Percentiles rank a stretch among this genome's conserved stretches.
phyloP scores from a whole-genome alignment of 495 filamentous ascomycete genomes.

The Trypethelium eluteriae region DNA sequence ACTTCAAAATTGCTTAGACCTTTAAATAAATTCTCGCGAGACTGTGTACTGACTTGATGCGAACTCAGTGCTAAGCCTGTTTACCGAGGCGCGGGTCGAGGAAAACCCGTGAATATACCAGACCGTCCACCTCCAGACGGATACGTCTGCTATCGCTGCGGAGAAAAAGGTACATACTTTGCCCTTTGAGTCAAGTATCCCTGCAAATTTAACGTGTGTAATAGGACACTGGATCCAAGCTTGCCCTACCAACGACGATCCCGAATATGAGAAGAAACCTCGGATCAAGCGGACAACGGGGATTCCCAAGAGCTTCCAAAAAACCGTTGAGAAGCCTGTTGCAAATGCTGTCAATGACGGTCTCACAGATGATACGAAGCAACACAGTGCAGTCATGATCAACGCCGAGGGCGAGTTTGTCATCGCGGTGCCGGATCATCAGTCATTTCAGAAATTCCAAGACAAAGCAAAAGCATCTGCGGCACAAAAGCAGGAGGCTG shows the following conservation, averaged over 20 bases:
- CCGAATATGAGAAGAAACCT: conserved; percentile 82
- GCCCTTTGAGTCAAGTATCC: not conserved
- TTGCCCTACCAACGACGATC: conserved; percentile 95
- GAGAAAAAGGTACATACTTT: conserved; percentile 63
- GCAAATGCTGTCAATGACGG: conserved; percentile 59
- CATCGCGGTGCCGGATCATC: conserved; percentile 86
- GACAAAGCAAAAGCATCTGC: conserved; percentile 79
- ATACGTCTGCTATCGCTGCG: conserved; percentile 96
- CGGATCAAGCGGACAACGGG: conserved; percentile 92
- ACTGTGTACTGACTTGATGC: conserved; percentile 25
- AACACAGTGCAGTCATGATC: conserved; percentile 83
- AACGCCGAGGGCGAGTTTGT: conserved; percentile 97
- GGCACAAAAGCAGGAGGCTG: conserved; percentile 63
- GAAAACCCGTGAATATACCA: conserved; percentile 66
- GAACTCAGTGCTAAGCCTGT: conserved; percentile 55
- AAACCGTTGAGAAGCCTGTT: conserved; percentile 84
- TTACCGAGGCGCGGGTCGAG: conserved; percentile 46
- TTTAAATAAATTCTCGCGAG: conserved; percentile 14
- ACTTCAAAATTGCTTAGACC: conserved; percentile 17
- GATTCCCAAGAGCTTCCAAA: conserved; percentile 87
- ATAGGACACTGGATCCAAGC: conserved; percentile 91
- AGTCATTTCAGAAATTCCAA: conserved; percentile 92
- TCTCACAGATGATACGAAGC: conserved; percentile 64
- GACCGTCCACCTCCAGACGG: conserved; percentile 85
- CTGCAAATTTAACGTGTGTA: conserved; percentile 17